Evolutionary conservation across 441 rosid genomes (phyloP).

Genomic region (Theobroma grandiflorum): DNA sequence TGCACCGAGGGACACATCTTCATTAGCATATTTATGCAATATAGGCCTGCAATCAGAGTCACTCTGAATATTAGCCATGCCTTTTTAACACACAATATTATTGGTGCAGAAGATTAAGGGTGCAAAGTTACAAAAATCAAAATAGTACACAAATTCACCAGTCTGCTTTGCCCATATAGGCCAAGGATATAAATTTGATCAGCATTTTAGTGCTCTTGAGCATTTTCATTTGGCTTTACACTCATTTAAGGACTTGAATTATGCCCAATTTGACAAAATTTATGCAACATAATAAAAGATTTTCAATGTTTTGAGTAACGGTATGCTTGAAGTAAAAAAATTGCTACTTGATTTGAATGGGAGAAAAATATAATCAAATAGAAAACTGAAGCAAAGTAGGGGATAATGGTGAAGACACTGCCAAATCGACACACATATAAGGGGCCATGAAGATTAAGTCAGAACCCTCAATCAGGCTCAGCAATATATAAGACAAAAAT

Average conservation of each 20-base stretch:
- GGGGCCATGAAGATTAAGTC: background rate
- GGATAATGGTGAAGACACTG: background rate
- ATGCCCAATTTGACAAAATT: background rate
- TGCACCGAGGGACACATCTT: constrained; percentile 91
- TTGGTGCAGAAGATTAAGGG: constrained; percentile 12
- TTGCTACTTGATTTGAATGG: background rate
- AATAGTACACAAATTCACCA: background rate
- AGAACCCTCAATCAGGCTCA: background rate
- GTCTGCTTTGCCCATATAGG: background rate
- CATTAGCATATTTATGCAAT: constrained; percentile 90
- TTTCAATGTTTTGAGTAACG: background rate
- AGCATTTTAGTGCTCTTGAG: background rate
- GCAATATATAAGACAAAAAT: constrained; percentile 9
- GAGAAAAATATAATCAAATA: background rate
- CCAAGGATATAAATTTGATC: background rate
- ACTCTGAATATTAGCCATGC: constrained; percentile 22
- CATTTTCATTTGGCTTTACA: constrained; percentile 11
- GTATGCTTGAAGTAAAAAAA: background rate
- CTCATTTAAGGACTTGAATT: background rate
- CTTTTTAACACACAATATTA: background rate
- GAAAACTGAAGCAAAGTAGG: background rate
- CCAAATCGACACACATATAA: background rate
- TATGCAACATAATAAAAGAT: background rate
- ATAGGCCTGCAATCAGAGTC: constrained; percentile 63
- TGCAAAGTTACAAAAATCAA: background rate